Evolutionary conservation across 768 basidiomycete species (phyloP).

Genomic region (Russula abietina): DNA sequence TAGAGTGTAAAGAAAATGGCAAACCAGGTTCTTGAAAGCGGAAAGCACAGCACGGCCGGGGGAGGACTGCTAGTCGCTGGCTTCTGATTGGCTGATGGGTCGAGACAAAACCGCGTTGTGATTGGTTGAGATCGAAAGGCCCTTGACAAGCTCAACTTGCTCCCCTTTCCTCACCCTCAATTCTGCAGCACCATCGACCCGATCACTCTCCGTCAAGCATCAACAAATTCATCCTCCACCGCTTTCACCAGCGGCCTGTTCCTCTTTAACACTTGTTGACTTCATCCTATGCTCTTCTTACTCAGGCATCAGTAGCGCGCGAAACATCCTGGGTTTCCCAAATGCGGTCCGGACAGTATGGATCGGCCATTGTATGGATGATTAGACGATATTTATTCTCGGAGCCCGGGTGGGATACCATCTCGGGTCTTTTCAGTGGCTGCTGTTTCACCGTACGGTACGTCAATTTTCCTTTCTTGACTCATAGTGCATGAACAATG

Average conservation of each 20-base stretch:
- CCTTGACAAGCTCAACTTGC: no score
- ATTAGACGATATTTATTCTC: slow-evolving; percentile 94
- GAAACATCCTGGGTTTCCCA: slow-evolving; percentile 80
- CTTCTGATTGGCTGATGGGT: no score
- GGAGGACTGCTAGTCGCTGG: no score
- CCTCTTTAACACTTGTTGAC: slow-evolving; percentile 53
- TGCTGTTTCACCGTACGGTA: slow-evolving; percentile 88
- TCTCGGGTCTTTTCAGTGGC: slow-evolving; percentile 88
- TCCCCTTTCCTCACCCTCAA: no score
- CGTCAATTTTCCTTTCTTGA: neutral
- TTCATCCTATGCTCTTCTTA: slow-evolving; percentile 62
- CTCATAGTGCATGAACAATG: slow-evolving; percentile 90
- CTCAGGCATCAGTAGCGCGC: slow-evolving; percentile 77
- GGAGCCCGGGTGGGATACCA: slow-evolving; percentile 94
- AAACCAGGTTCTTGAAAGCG: no score
- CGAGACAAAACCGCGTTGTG: no score
- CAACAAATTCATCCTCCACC: slow-evolving; percentile 42
- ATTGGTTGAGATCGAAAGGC: no score
- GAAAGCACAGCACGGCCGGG: no score
- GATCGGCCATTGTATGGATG: slow-evolving; percentile 98
- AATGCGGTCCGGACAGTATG: slow-evolving; percentile 44
- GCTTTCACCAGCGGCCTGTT: slow-evolving; percentile 53
- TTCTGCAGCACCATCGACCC: no score
- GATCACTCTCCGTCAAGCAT: slow-evolving; percentile 50
- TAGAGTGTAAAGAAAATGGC: no score